Conservation (phyloP, 306 rosid species). For the Malus orientalis region DNA sequence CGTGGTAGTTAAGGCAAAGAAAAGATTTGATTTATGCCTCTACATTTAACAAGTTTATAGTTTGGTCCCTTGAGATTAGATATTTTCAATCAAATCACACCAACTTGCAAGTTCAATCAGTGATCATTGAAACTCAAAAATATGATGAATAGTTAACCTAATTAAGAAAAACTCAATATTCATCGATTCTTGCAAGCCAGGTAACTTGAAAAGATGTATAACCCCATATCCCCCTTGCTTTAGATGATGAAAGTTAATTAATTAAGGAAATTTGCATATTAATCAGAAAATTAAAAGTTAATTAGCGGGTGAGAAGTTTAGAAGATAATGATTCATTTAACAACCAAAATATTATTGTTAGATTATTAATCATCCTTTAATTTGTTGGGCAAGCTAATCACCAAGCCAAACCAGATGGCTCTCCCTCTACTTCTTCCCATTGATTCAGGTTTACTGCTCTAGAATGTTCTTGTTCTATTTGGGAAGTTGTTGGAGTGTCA, state of each 20-base stretch:
- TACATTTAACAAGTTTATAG: too few species aligned
- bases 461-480: background rate
- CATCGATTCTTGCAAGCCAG: background rate
- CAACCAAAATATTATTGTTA: background rate
- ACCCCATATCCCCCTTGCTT: background rate
- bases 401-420: background rate
- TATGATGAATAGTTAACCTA: background rate
- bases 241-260: background rate
- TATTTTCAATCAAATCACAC: background rate
- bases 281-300: background rate
- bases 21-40: too few species aligned
- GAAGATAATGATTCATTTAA: background rate
- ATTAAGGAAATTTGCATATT: background rate
- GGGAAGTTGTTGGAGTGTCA: background rate
- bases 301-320: background rate
- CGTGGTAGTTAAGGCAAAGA: too few species aligned
- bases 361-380: background rate
- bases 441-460: constrained; percentile 6
- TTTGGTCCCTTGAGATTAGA: background rate
- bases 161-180: background rate
- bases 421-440: background rate
- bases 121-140: background rate
- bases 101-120: background rate
- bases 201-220: background rate
- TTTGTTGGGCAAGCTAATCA: background rate